Evolutionary conservation across 148 eudicot species (phyloP).

Genomic region (Tetragonia tetragonoides): DNA sequence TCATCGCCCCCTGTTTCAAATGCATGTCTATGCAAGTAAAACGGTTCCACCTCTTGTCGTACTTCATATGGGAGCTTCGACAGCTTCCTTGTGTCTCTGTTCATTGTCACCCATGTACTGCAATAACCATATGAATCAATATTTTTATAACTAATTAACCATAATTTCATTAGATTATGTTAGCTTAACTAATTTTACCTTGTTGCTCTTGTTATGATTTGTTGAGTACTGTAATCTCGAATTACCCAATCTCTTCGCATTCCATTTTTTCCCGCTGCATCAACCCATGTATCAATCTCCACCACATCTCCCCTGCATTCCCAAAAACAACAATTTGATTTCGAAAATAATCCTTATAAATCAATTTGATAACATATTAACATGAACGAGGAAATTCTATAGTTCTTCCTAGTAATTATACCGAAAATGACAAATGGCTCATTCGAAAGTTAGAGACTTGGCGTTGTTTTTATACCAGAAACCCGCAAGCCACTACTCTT

Average conservation of each 20-base stretch:
- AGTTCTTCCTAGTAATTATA: too few species aligned
- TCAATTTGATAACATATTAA: too few species aligned
- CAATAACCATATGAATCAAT: not conserved
- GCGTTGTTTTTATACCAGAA: too few species aligned
- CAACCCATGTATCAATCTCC: constrained; percentile 87
- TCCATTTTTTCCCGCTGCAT: constrained; percentile 78
- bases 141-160: not conserved
- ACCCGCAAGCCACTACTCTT: too few species aligned
- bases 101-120: constrained; percentile 94
- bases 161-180: not conserved
- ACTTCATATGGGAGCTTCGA: constrained; percentile 77
- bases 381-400: too few species aligned
- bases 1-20: constrained; percentile 38
- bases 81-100: constrained; percentile 77
- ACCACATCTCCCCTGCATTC: constrained; percentile 76
- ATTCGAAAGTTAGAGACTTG: too few species aligned
- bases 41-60: constrained; percentile 54
- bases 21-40: constrained; percentile 49
- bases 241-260: constrained; percentile 88
- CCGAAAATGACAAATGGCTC: too few species aligned
- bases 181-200: constrained; percentile 42
- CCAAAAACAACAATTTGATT: not conserved
- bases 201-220: constrained; percentile 73
- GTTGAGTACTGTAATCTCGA: constrained; percentile 53
- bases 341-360: too few species aligned